These are phyloP conservation scores for Conringia planisiliqua DNA, from an alignment of 345 rosid species.

Conservation along the genomic window DNA sequence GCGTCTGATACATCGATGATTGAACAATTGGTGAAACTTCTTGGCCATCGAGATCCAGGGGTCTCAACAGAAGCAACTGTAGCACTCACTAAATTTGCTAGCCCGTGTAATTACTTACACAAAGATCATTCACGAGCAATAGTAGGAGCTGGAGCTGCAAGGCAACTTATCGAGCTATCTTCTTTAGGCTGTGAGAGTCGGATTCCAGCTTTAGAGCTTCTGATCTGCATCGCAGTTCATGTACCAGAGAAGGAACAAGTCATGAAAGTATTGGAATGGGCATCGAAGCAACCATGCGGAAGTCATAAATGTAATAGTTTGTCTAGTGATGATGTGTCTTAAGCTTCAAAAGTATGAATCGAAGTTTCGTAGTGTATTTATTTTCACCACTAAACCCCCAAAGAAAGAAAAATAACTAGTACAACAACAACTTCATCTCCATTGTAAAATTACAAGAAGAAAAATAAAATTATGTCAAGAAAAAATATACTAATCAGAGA, in stretches of 20 bases:
- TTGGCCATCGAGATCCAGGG: slow-evolving; percentile 62
- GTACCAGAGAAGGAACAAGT: slow-evolving; percentile 74
- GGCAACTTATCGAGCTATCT: slow-evolving; percentile 64
- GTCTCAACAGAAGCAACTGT: slow-evolving; percentile 56
- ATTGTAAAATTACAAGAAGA: slow-evolving; percentile 13
- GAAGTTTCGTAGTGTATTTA: neutral
- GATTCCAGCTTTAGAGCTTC: slow-evolving; percentile 49
- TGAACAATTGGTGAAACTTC: slow-evolving; percentile 66
- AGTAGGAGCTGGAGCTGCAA: slow-evolving; percentile 67
- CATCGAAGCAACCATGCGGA: neutral
- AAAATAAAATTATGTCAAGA: slow-evolving; percentile 17
- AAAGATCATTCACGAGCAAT: slow-evolving; percentile 72
- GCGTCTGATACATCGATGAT: slow-evolving; percentile 79
- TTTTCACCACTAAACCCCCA: neutral
- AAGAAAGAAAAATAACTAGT: neutral
- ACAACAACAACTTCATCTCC: slow-evolving; percentile 15
- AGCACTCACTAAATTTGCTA: slow-evolving; percentile 69
- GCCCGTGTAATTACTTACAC: slow-evolving; percentile 68
- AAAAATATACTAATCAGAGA: slow-evolving; percentile 17
- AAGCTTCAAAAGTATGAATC: neutral
- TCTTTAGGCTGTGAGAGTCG: slow-evolving; percentile 62
- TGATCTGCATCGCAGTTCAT: slow-evolving; percentile 56
- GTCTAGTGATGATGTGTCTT: neutral
- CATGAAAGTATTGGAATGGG: slow-evolving; percentile 44
- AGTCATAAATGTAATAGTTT: neutral